Percentiles rank a stretch among this genome's conserved stretches.
Evolutionary conservation across 768 basidiomycete genomes (phyloP).

Genomic region (Neoboletus subvelutipes): DNA sequence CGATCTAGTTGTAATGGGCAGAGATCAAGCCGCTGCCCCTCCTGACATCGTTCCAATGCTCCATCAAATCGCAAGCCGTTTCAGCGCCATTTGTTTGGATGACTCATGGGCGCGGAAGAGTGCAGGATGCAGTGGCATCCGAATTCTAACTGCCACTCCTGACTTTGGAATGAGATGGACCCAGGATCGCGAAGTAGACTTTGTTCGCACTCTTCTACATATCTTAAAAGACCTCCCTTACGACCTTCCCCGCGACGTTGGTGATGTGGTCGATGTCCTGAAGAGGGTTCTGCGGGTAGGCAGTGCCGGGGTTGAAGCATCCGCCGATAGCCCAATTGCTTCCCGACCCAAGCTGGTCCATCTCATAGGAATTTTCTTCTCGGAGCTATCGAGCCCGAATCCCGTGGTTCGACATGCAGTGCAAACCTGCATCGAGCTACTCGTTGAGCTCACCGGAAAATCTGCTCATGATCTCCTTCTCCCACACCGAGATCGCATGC

Average conservation of each 20-base stretch:
- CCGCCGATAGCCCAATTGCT: constrained; percentile 40
- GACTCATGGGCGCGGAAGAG: constrained; percentile 88
- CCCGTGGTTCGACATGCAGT: constrained; percentile 80
- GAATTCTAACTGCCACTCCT: constrained; percentile 70
- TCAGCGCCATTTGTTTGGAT: constrained; percentile 85
- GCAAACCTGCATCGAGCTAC: constrained; percentile 74
- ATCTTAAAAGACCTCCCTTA: constrained; percentile 92
- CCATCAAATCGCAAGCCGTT: constrained; percentile 79
- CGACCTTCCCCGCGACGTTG: constrained; percentile 81
- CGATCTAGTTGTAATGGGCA: constrained; percentile 60
- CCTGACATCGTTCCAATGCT: constrained; percentile 67
- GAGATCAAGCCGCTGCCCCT: constrained; percentile 43
- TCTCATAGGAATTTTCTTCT: constrained; percentile 79
- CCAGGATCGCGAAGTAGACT: constrained; percentile 83
- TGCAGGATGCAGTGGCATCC: constrained; percentile 86
- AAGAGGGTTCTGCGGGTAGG: constrained; percentile 62
- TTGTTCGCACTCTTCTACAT: constrained; percentile 86
- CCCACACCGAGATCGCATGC: constrained; percentile 84
- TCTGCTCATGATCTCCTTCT: constrained; percentile 76
- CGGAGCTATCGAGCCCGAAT: constrained; percentile 87
- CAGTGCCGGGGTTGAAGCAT: constrained; percentile 47
- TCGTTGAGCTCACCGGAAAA: constrained; percentile 71
- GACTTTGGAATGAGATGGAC: constrained; percentile 78
- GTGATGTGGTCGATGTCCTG: constrained; percentile 77
- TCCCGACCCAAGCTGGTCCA: constrained; percentile 60